Evolutionary conservation across 768 basidiomycete species (phyloP), one percentile per base, ranked within the genome.

Genomic region (Hypsizygus marmoreus): DNA sequence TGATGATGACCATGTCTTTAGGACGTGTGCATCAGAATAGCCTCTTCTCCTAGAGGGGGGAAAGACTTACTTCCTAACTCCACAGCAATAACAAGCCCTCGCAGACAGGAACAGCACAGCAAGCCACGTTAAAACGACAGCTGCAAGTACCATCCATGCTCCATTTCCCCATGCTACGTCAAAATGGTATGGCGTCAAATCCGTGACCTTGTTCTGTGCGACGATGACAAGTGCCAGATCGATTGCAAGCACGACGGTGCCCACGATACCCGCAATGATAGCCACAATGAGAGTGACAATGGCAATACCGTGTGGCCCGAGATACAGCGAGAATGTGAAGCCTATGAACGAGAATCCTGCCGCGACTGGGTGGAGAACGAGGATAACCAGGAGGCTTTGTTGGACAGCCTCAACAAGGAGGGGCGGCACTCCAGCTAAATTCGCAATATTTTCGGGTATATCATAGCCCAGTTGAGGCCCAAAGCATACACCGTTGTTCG

Each of bases 401-500:
- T 82, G 68, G 16, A 86, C 71, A 23, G 69, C 68, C 31, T 70
- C 47, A 13, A 76, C 71, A 25, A 84, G 50, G n/a, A 40, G 41
- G 0, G 70, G 57, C 16, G 79, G 71, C 31, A 86, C 57, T 4
- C 74, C 74, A 6, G 80, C 59, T 22, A 64, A 59, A 13, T 54
- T 49, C 14, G 80, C 61, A 39, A 84, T 51, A 20, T 36, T 63
- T 8, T 65, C 47, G 10, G 85, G 82, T 25, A 92, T 72, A 13
- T 69, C 69, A 60, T 92, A 94, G 2, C 90, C 88, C 1, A 92
- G 75, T 43, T 68, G 62, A 3, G 86, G 85, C 9, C 80, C 79
- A 17, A 77, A 72, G 59, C 91, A 93, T 22, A 65, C 42, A 1
- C 73, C 75, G 28, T 68, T 47, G 50, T 74, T 74, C 32, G 63